Base-by-base conservation (phyloP, 805 yeast genomes). In the Barnettozyma sucrosica region DNA sequence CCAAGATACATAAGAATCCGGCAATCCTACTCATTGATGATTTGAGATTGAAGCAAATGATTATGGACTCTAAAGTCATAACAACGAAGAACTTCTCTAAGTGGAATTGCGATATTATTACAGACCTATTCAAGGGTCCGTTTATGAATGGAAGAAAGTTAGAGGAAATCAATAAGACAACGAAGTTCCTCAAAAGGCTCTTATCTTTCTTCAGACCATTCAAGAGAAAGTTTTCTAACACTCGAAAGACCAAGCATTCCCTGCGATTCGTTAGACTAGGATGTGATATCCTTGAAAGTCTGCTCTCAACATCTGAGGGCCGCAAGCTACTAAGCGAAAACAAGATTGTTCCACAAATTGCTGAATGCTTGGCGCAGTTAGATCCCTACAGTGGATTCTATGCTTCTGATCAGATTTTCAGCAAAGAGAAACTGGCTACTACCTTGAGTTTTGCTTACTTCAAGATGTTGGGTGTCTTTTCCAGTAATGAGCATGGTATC, bases 151-250 rank as follows among this genome's bases (percentile, higher is more conserved):
- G 86, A 0, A 78, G 72, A 53, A 70, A 88, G 43, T 71, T 93
- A 38, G 95, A 89, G 28, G 98, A 92, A 48, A 70, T 85, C 1
- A 72, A 81, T 32, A 80, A 76, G 55, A 82, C 84, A 3, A 89
- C 97, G 1, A 92, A 90, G 58, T 88, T 93, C 57, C 73, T 90
- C 61, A 90, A 92, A 60, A 69, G 97, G 47, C 63, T 93, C 23
- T 64, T 90, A 56, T 86, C 96, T 2, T 93, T 92, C 62, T 92
- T 81, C 62, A 72, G 98, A 46, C 99, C 99, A 0, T 85, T 90
- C 68, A 90, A 95, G 65, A 80, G 83, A 57, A 70, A 97, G 47
- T 92, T 89, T 64, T 71, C 85, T 7, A 67, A 70, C 24, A 65
- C 80, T 41, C 68, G 77, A 49, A 70, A 70, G 47, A 68, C 80